Conservation (phyloP, 257 asterid genomes). For the Solanum phureja region DNA sequence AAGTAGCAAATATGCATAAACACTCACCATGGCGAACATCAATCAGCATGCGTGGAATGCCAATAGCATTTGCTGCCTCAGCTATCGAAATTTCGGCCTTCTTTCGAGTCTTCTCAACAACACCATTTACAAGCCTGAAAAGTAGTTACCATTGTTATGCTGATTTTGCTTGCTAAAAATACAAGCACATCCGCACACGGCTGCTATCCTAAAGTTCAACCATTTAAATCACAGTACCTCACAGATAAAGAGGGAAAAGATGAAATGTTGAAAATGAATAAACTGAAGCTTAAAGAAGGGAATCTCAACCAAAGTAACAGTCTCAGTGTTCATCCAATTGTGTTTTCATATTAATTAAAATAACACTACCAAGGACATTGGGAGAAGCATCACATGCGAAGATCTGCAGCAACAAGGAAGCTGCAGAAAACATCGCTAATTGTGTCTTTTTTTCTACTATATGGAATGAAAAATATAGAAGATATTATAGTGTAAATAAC, state of each 20-base stretch:
- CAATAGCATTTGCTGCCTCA: slow-evolving; percentile 73
- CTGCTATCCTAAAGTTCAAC: background rate
- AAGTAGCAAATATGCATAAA: background rate
- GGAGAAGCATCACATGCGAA: background rate
- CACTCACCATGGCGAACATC: slow-evolving; percentile 87
- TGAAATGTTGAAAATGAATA: background rate
- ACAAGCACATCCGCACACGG: background rate
- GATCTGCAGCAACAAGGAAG: background rate
- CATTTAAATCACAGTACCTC: background rate
- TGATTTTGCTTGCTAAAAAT: background rate
- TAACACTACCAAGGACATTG: background rate
- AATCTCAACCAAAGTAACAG: background rate
- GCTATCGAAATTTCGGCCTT: slow-evolving; percentile 63
- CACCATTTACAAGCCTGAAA: slow-evolving; percentile 78
- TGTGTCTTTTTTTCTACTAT: background rate
- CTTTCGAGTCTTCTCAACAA: slow-evolving; percentile 75
- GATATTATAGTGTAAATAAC: background rate
- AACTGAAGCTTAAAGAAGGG: background rate
- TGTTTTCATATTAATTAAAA: background rate
- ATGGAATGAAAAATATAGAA: background rate
- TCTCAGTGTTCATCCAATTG: background rate
- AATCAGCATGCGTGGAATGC: slow-evolving; percentile 79
- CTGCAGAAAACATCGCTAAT: background rate
- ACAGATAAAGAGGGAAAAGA: background rate
- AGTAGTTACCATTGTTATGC: background rate